A percentile compares a stretch with the other conserved stretches of the same genome.
phyloP scores from a whole-genome alignment of 345 rosid genomes.

The Corchorus olitorius region DNA sequence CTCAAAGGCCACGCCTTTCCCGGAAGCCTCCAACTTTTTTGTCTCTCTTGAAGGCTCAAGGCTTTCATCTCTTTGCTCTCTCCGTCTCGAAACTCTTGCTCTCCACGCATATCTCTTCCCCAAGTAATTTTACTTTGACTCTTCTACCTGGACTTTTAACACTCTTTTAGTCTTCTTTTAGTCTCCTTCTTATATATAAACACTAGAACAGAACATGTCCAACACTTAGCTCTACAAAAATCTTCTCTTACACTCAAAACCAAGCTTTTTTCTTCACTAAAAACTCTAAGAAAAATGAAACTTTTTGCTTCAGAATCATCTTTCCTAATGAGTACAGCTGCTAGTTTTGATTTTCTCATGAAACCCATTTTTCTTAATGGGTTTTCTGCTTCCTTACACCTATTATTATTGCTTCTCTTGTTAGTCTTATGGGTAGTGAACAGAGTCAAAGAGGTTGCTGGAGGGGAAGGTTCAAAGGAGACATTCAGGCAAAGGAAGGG shows the following conservation, averaged over 20 bases:
- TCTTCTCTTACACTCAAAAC: neutral
- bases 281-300: conserved; percentile 29
- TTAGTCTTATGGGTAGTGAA: conserved; percentile 37
- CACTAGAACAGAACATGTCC: neutral
- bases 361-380: conserved; percentile 42
- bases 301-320: conserved; percentile 29
- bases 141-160: neutral
- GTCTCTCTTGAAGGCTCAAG: neutral
- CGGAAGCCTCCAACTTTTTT: neutral
- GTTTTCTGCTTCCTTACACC: conserved; percentile 44
- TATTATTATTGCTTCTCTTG: conserved; percentile 43
- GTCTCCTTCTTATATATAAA: neutral
- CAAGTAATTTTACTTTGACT: conserved; percentile 3
- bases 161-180: neutral
- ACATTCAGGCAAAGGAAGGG: conserved; percentile 23
- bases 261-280: neutral
- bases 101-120: conserved; percentile 27
- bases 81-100: conserved; percentile 25
- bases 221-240: too few relatives aligned
- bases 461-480: conserved; percentile 30
- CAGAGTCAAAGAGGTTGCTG: conserved; percentile 32
- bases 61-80: neutral
- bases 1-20: neutral
- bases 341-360: conserved; percentile 36
- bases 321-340: conserved; percentile 30